These are phyloP conservation scores for Bacidia rubella DNA, from an alignment of 495 filamentous ascomycete species.

Conservation along the genomic window DNA sequence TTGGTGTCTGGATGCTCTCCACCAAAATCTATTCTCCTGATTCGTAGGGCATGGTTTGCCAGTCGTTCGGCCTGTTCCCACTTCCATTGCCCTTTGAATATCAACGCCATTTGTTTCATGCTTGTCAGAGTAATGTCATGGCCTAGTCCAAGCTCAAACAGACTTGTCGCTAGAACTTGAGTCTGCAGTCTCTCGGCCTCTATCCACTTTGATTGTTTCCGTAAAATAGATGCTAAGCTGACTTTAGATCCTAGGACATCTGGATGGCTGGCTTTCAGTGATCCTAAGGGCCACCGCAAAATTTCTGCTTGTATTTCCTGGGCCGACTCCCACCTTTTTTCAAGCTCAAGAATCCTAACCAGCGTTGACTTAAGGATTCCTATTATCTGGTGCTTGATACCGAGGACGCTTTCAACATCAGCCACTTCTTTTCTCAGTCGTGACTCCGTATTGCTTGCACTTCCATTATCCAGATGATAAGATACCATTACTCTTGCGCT, in stretches of 20 bases:
- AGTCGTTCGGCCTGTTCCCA: background rate
- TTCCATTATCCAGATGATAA: background rate
- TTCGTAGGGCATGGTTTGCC: background rate
- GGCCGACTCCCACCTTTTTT: slow-evolving; percentile 3
- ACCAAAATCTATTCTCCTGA: background rate
- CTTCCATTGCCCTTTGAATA: background rate
- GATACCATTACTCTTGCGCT: background rate
- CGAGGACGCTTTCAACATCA: background rate
- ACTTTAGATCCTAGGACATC: slow-evolving; percentile 10
- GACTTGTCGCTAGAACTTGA: slow-evolving; percentile 13
- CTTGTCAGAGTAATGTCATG: background rate
- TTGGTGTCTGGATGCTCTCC: background rate
- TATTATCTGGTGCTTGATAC: background rate
- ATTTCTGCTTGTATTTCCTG: background rate
- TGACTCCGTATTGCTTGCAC: background rate
- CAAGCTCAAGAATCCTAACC: background rate
- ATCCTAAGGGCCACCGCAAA: background rate
- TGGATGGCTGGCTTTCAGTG: background rate
- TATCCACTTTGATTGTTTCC: slow-evolving; percentile 16
- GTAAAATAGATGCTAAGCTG: slow-evolving; percentile 17
- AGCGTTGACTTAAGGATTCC: background rate
- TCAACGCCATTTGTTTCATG: background rate
- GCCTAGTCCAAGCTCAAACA: background rate
- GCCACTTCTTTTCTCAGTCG: background rate
- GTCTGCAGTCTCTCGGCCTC: slow-evolving; percentile 20